Percentiles rank a stretch among this genome's conserved stretches.
phyloP scores from a whole-genome alignment of 2,329 filamentous ascomycete species.

The Alternaria metachromatica region DNA sequence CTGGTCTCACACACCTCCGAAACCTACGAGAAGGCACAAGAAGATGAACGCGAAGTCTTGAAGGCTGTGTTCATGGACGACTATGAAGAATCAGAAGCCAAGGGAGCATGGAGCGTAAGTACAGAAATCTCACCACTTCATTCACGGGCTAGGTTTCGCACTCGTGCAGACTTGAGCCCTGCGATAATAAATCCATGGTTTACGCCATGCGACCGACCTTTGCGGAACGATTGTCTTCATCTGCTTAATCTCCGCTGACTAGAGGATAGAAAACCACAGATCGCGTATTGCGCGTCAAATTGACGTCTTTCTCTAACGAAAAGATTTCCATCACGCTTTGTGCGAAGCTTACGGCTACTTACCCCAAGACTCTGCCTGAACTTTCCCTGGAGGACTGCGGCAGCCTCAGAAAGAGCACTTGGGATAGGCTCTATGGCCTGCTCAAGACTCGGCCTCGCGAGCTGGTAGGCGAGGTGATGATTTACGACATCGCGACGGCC shows the following conservation, averaged over 20 bases:
- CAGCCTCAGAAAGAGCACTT: conserved; percentile 72
- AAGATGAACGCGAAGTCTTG: conserved; percentile 85
- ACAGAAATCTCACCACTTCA: neutral
- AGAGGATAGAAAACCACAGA: conserved; percentile 72
- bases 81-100: conserved; percentile 75
- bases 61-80: conserved; percentile 90
- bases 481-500: conserved; percentile 65
- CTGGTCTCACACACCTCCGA: conserved; percentile 57
- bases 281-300: conserved; percentile 78
- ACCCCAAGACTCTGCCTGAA: conserved; percentile 82
- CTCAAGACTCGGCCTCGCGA: conserved; percentile 73
- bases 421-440: conserved; percentile 73
- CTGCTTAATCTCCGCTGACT: no score
- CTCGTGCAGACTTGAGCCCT: no score
- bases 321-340: conserved; percentile 75
- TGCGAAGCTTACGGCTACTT: conserved; percentile 86
- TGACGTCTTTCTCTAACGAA: conserved; percentile 76
- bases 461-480: conserved; percentile 68
- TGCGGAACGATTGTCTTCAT: no score
- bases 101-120: conserved; percentile 83
- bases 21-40: conserved; percentile 79
- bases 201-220: no score
- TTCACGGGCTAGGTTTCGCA: neutral
- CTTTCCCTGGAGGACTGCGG: conserved; percentile 70
- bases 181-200: no score